Evolutionary conservation across 306 rosid genomes (phyloP).

Genomic region (Corylus heterophylla): DNA sequence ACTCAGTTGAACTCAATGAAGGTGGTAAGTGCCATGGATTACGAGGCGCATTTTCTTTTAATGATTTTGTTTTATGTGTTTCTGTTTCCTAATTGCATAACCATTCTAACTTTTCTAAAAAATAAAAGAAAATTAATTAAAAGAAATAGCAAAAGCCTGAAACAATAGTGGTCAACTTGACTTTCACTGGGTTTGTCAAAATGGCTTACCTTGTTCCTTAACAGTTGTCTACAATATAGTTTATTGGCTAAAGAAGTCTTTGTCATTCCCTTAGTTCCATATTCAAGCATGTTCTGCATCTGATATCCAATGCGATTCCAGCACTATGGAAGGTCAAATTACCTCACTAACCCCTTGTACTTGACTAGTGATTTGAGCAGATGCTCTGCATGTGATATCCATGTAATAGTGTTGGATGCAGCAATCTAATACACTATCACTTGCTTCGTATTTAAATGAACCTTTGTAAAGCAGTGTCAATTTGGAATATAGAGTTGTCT

Average conservation of each 20-base stretch:
- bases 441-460: background rate
- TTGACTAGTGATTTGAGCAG: background rate
- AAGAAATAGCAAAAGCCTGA: background rate
- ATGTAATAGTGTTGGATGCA: background rate
- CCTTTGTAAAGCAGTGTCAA: background rate
- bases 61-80: background rate
- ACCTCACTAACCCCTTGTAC: background rate
- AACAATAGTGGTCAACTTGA: background rate
- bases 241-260: background rate
- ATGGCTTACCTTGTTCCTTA: background rate
- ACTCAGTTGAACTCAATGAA: slow-evolving; percentile 53
- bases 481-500: background rate
- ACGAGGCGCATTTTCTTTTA: background rate
- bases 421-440: background rate
- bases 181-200: slow-evolving; percentile 1
- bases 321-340: background rate
- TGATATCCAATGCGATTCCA: slow-evolving; percentile 1
- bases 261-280: background rate
- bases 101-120: background rate
- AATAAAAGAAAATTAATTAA: background rate
- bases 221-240: background rate
- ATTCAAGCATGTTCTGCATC: background rate
- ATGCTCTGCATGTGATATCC: too few relatives aligned
- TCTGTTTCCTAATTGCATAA: background rate
- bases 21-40: slow-evolving; percentile 48